Conservation (phyloP, 2,329 filamentous ascomycete genomes). For the Cyclaneusma minus region DNA sequence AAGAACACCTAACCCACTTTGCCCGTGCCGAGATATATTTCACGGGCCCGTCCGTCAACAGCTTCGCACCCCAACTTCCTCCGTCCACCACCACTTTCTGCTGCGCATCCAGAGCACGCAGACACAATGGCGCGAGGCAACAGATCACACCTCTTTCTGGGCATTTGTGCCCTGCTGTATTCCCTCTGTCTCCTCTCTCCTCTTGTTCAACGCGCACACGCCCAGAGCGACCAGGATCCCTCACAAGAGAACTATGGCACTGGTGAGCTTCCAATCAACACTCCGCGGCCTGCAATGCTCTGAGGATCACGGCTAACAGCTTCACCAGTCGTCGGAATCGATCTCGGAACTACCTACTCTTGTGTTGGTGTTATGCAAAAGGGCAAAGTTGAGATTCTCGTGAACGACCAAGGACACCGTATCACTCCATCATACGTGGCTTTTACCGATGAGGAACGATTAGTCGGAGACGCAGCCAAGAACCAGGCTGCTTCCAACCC, state of each 20-base stretch:
- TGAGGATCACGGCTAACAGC: conserved; percentile 6
- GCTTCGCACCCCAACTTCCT: no score
- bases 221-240: conserved; percentile 51
- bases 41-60: no score
- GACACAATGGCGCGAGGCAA: conserved; percentile 42
- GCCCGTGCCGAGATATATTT: no score
- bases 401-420: conserved; percentile 94
- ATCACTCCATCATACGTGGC: conserved; percentile 92
- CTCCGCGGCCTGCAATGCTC: conserved; percentile 5
- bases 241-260: conserved; percentile 63
- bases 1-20: no score
- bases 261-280: conserved; percentile 22
- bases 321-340: conserved; percentile 69
- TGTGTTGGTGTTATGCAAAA: conserved; percentile 95
- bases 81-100: no score
- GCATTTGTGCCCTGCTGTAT: conserved; percentile 84
- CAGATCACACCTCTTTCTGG: conserved; percentile 55
- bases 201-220: conserved; percentile 60
- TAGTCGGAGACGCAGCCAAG: conserved; percentile 96
- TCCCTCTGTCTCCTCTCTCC: conserved; percentile 80
- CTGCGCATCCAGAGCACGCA: conserved; percentile 11
- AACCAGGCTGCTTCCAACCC: conserved; percentile 82
- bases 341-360: conserved; percentile 79
- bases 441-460: conserved; percentile 90
- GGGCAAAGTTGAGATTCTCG: conserved; percentile 88